Conservation (phyloP, 768 basidiomycete genomes). For the Macrolepiota fuliginosa region DNA sequence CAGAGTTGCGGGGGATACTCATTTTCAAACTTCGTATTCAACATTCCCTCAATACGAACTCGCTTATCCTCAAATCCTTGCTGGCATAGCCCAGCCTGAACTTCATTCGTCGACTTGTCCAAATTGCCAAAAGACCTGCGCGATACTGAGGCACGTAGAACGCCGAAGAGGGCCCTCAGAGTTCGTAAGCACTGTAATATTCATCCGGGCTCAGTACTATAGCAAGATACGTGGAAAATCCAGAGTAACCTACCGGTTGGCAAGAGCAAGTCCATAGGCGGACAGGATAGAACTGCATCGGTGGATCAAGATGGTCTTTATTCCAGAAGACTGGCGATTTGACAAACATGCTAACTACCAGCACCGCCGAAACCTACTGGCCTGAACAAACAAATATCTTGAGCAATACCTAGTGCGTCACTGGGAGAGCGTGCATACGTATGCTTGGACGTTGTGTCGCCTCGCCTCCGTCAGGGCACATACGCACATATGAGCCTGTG, state of each 20-base stretch:
- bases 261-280: constrained; percentile 91
- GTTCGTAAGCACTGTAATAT: constrained; percentile 65
- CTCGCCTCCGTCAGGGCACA: constrained; percentile 87
- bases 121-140: constrained; percentile 58
- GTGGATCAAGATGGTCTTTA: constrained; percentile 85
- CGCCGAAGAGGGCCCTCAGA: constrained; percentile 86
- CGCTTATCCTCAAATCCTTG: constrained; percentile 81
- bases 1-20: not conserved
- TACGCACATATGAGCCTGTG: constrained; percentile 88
- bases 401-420: not conserved
- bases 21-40: constrained; percentile 86
- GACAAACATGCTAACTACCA: constrained; percentile 91
- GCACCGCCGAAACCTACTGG: constrained; percentile 88
- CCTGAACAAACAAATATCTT: constrained; percentile 37
- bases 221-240: not conserved
- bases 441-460: constrained; percentile 81
- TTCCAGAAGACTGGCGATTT: constrained; percentile 83
- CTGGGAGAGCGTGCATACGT: constrained; percentile 32
- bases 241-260: constrained; percentile 51
- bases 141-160: constrained; percentile 66
- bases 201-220: not conserved
- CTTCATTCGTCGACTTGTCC: constrained; percentile 62
- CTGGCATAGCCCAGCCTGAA: constrained; percentile 60
- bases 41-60: constrained; percentile 76
- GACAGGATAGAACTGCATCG: constrained; percentile 91